Base-by-base conservation (phyloP, 2,329 filamentous ascomycete genomes). In the Huntiella omanensis region DNA sequence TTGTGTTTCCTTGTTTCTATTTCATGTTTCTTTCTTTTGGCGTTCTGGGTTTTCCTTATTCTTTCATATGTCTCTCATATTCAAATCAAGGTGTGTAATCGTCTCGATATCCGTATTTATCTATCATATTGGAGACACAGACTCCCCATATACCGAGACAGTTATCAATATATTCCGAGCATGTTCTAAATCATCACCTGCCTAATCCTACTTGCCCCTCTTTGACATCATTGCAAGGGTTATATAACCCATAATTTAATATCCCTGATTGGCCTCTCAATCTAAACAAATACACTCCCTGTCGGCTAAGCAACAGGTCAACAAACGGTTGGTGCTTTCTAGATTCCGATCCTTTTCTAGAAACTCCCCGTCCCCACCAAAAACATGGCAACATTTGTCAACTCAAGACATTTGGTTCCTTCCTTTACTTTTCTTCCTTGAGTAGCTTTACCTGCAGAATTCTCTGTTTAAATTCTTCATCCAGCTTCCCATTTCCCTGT, bases 241-340 rank as follows among this genome's bases (percentile, higher is more conserved):
- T 16, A 36, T 2, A 3, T 1, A 36, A n/a, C 34, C 34, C 15
- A 15, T 4, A n/a, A n/a, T n/a, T 15, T n/a, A 8, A 41, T n/a
- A 28, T 28, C 39, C n/a, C 39, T 44, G 13, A 44, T 44, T 36
- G 42, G 33, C 33, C 12, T 15, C 5, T 33, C 17, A 36, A 44
- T 28, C 19, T 28, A 41, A 41, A 41, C 17, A 41, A 41, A 41
- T 7, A 22, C 15, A 19, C 12, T 8, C 19, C 13, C 22, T 22
- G 39, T 41, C 28, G 16, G 28, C 12, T 11, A 28, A 41, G 39
- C 39, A 41, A 41, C 39, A 28, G 39, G 39, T 41, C 39, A 22
- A 41, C 39, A 41, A 22, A 12, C 19, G 39, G 39, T 19, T 28
- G 19, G 39, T 41, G 39, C 39, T 28, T 28, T 28, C 22, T 28